Evolutionary conservation across 768 basidiomycete species (phyloP).

Genomic region (Strobilomyces echinocephalus): DNA sequence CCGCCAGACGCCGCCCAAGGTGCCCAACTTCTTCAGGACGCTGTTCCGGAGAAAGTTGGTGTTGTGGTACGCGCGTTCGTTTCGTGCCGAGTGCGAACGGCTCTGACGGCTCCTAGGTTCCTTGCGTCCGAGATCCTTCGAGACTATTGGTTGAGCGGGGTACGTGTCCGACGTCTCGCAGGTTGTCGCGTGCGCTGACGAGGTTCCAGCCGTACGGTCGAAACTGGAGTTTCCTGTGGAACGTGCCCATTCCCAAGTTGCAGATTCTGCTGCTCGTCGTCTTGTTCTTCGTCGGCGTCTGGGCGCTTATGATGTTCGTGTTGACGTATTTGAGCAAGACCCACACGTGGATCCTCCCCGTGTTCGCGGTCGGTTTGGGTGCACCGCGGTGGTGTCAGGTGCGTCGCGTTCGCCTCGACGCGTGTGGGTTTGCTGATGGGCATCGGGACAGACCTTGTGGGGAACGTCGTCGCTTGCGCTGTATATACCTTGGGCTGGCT

Average conservation of each 20-base stretch:
- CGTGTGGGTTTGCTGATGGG: background rate
- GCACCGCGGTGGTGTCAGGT: conserved; percentile 95
- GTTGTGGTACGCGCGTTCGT: conserved; percentile 51
- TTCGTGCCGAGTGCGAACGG: background rate
- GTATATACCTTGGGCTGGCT: conserved; percentile 92
- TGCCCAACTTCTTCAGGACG: conserved; percentile 87
- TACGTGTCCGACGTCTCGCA: conserved; percentile 34
- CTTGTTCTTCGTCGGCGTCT: conserved; percentile 82
- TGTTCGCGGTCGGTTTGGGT: conserved; percentile 92
- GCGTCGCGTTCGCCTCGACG: conserved; percentile 3
- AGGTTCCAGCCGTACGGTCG: conserved; percentile 73
- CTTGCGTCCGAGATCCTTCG: conserved; percentile 85
- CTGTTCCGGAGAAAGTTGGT: conserved; percentile 89
- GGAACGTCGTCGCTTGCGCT: conserved; percentile 90
- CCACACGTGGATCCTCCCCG: conserved; percentile 92
- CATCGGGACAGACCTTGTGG: conserved; percentile 70
- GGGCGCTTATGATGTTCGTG: conserved; percentile 69
- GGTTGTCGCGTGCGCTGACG: conserved; percentile 8
- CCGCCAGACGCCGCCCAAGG: conserved; percentile 89
- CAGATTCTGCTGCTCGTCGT: conserved; percentile 76
- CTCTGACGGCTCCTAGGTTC: conserved; percentile 44
- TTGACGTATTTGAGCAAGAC: conserved; percentile 87
- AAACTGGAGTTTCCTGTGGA: conserved; percentile 95
- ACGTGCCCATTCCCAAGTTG: conserved; percentile 75
- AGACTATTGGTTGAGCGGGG: conserved; percentile 89